Base-by-base conservation (phyloP, 2,329 filamentous ascomycete genomes). In the Diaporthe sp. region DNA sequence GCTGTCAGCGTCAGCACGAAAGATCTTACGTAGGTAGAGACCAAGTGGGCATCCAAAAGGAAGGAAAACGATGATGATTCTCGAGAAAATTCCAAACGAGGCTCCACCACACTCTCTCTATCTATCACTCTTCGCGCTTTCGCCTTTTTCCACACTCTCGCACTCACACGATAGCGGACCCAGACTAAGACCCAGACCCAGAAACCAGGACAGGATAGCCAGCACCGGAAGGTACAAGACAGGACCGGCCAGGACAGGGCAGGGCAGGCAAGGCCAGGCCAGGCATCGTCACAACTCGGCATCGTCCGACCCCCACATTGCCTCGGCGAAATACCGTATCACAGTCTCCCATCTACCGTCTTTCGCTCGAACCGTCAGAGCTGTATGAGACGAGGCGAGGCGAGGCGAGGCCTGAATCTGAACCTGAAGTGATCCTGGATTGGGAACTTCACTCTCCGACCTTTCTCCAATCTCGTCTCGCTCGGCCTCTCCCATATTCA, bases 311-410 rank as follows among this genome's bases (percentile, higher is more conserved):
- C 65, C 65, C 67, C 57, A 72, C 73, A 62, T 62, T 44, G 42
- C 68, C 73, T 75, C 68, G 68, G 67, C 68, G 68, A 69, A 69
- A 69, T 69, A 69, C 65, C 65, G 65, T 69, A 69, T 69, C 65
- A 69, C 34, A 31, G n/a, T 51, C 34, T 69, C 49, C 65, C 49
- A 69, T 55, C 65, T 55, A 53, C 65, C 65, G 34, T 69, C 46
- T 8, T 31, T 55, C 5, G 46, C 65, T 69, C 65, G n/a, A 69
- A 53, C 49, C 28, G 31, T 49, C 62, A 53, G 31, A 25, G 62
- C 46, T 46, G 39, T 31, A 62, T 59, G 34, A 59, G 57, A 39
- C 59, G 62, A 68, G 62, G 62, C 31, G 31, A 68, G 65, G 22
- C 65, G 31, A 68, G 31, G 44, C 44, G 28, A 68, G 65, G 22